Base-by-base conservation (phyloP, 78 protist genomes). In the Dictyostelium purpureum region DNA sequence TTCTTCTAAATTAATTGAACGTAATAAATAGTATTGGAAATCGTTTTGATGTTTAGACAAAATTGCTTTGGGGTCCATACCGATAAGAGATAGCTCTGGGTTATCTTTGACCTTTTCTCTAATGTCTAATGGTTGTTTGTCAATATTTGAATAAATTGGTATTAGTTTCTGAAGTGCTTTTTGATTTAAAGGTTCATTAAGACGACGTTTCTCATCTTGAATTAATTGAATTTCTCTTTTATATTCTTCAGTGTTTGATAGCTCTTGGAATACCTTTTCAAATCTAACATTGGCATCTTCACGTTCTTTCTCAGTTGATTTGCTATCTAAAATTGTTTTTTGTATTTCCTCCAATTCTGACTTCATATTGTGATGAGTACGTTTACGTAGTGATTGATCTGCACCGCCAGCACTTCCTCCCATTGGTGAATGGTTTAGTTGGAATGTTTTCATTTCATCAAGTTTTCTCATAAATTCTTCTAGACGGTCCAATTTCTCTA, bases 211-310 rank as follows among this genome's bases (percentile, higher is more conserved):
- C n/a, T 81, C 79, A 35, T 82, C 92, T 57, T 59, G 78, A 38
- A 73, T 59, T 43, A 52, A 79, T 37, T 33, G 75, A n/a, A 69
- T 14, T 38, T 93, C 93, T 11, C 56, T 38, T 52, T 45, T 83
- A 24, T 93, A 77, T 42, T 93, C 93, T 61, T 88, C 91, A 35
- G 85, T 88, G 57, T 75, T 67, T 10, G 66, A 33, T 12, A 93
- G 35, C 16, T 93, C 96, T 56, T 81, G 85, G 33, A 35, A 77
- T 18, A 93, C 40, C n/a, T 85, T 93, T 67, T 93, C 96, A 52
- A 79, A 93, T 33, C 42, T 54, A 54, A 93, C 79, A 85, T 93
- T 93, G 21, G 96, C 96, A 2, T 93, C 96, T n/a, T 90, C 75
- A 45, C 88, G 38, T 24, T 79, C 80, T 69, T 77, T 88, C 1